Conservation (phyloP, 805 yeast genomes). For the Kuraishia floccosa region DNA sequence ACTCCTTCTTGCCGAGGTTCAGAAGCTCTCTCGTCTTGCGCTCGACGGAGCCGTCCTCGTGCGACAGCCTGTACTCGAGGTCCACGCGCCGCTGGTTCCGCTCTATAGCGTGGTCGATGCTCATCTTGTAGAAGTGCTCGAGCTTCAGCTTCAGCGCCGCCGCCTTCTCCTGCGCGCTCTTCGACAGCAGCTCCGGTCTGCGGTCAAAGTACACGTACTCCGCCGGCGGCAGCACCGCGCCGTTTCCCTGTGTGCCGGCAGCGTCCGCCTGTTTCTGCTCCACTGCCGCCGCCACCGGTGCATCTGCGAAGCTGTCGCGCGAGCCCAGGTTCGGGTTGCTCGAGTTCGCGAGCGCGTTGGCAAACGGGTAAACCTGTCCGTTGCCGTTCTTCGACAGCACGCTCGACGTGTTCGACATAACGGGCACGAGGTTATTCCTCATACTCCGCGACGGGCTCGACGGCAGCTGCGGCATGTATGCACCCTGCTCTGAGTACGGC, state of each 20-base stretch:
- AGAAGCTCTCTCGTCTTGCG: conserved; percentile 73
- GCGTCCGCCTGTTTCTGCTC: too few relatives aligned
- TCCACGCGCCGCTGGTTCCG: conserved; percentile 87
- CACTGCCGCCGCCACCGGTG: conserved; percentile 4
- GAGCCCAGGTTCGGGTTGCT: conserved; percentile 16
- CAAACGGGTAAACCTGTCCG: conserved; percentile 8
- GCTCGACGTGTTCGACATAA: conserved; percentile 16
- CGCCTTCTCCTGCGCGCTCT: conserved; percentile 69
- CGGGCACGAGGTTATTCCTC: conserved; percentile 17
- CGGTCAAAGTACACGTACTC: conserved; percentile 69
- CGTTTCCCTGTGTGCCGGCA: too few relatives aligned
- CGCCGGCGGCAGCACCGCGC: background rate
- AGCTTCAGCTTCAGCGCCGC: conserved; percentile 72
- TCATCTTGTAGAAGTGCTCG: conserved; percentile 77
- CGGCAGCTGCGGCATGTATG: conserved; percentile 16
- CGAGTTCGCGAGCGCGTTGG: conserved; percentile 13
- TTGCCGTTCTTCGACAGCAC: conserved; percentile 12
- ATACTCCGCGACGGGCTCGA: conserved; percentile 21
- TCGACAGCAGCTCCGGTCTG: conserved; percentile 70
- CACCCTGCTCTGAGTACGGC: conserved; percentile 5
- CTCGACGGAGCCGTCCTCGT: conserved; percentile 75
- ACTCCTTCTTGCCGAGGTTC: conserved; percentile 79
- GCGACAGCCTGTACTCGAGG: conserved; percentile 60
- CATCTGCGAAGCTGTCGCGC: too few relatives aligned
- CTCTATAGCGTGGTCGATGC: conserved; percentile 88